Evolutionary conservation across 2,329 filamentous ascomycete genomes (phyloP).

Genomic region (Trichoderma brevicompactum): DNA sequence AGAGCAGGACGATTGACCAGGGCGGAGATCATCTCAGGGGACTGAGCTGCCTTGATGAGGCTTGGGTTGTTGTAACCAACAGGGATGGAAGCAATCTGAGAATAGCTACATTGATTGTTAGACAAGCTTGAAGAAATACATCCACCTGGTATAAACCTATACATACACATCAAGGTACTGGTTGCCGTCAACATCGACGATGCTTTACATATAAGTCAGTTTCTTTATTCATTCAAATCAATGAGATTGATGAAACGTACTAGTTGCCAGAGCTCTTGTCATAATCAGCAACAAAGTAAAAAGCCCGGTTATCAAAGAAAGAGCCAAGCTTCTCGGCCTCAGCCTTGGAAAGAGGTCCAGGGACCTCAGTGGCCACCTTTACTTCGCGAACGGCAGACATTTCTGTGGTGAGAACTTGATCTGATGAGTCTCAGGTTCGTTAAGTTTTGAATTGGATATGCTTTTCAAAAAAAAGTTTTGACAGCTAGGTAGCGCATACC

Average conservation of each 20-base stretch:
- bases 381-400: slow-evolving; percentile 44
- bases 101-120: slow-evolving; percentile 55
- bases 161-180: slow-evolving; percentile 54
- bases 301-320: slow-evolving; percentile 56
- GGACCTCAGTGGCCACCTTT: slow-evolving; percentile 45
- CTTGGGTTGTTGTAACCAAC: slow-evolving; percentile 81
- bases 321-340: slow-evolving; percentile 49
- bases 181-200: slow-evolving; percentile 56
- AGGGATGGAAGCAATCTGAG: slow-evolving; percentile 83
- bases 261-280: slow-evolving; percentile 58
- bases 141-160: not conserved
- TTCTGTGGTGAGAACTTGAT: not conserved
- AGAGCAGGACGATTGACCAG: slow-evolving; percentile 80
- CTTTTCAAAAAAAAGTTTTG: not conserved
- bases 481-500: slow-evolving; percentile 6
- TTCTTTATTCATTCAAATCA: not conserved
- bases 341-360: slow-evolving; percentile 47
- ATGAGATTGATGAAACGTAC: slow-evolving; percentile 30
- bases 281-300: slow-evolving; percentile 59
- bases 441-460: slow-evolving; percentile 4
- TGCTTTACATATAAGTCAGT: slow-evolving; percentile 35
- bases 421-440: not conserved
- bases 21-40: slow-evolving; percentile 72
- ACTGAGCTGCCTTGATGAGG: slow-evolving; percentile 66
- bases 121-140: not conserved